Conservation (phyloP, 2,329 filamentous ascomycete species). For the Diplodia scrobiculata region DNA sequence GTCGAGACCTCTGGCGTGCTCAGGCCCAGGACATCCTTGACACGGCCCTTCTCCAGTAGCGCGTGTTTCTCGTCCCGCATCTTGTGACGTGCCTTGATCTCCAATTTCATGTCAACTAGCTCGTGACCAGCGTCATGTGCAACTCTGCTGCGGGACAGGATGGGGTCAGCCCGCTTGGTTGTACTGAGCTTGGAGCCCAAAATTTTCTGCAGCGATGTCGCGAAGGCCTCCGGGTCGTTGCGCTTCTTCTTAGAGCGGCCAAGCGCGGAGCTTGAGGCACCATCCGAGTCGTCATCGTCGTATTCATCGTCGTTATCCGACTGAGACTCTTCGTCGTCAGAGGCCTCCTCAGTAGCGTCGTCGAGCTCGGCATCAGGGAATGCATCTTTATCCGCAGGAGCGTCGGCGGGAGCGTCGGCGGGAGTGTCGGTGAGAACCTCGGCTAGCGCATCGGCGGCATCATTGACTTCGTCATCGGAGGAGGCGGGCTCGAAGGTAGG, state of each 20-base stretch:
- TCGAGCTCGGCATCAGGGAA: constrained; percentile 33
- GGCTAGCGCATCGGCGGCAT: constrained; percentile 31
- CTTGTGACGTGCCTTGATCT: constrained; percentile 76
- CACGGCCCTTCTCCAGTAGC: constrained; percentile 80
- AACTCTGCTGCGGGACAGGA: constrained; percentile 79
- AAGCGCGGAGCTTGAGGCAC: constrained; percentile 36
- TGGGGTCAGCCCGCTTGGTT: constrained; percentile 80
- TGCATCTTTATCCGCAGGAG: constrained; percentile 47
- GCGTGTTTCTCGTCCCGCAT: constrained; percentile 77
- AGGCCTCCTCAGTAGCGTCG: constrained; percentile 42
- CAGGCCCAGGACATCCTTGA: constrained; percentile 79
- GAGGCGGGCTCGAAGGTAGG: constrained; percentile 8
- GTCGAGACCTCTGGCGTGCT: constrained; percentile 53
- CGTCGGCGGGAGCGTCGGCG: constrained; percentile 32
- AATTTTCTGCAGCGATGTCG: constrained; percentile 91
- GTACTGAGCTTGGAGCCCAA: constrained; percentile 83
- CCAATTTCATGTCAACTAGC: constrained; percentile 74
- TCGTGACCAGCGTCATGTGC: constrained; percentile 73
- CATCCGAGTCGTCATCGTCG: constrained; percentile 38
- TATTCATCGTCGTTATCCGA: constrained; percentile 39
- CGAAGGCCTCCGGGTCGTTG: constrained; percentile 88
- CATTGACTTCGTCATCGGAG: constrained; percentile 27
- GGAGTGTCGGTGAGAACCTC: too few relatives aligned
- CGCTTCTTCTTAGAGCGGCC: constrained; percentile 69
- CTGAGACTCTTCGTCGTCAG: constrained; percentile 40